Evolutionary conservation across 73 alveolate species (phyloP).

Genomic region (Stentor coeruleus): DNA sequence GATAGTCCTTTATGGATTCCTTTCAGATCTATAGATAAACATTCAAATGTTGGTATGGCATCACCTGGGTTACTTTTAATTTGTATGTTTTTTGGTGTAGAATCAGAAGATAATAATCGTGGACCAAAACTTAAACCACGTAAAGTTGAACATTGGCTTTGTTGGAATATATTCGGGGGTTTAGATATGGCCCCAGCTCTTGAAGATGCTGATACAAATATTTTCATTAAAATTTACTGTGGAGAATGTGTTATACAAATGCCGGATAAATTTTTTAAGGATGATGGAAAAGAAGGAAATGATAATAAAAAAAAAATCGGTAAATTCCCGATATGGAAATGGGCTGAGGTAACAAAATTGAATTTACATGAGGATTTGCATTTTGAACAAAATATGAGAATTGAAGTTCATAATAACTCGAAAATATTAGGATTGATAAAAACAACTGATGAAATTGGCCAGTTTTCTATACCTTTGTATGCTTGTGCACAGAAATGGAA

Average conservation of each 20-base stretch:
- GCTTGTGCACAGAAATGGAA: neutral
- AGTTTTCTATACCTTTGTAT: constrained; percentile 31
- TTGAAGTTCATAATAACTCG: constrained; percentile 12
- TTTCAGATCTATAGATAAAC: neutral
- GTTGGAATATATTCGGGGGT: constrained; percentile 40
- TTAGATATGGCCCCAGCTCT: constrained; percentile 54
- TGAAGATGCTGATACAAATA: constrained; percentile 35
- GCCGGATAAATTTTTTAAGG: neutral
- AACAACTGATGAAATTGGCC: constrained; percentile 16
- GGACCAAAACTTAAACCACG: constrained; percentile 42
- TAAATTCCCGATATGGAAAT: constrained; percentile 14
- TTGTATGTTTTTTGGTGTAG: neutral
- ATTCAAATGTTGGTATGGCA: constrained; percentile 3
- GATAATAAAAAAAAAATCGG: neutral
- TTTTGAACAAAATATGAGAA: constrained; percentile 15
- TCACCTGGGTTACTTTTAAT: constrained; percentile 9
- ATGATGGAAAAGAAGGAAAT: neutral
- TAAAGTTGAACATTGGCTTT: constrained; percentile 36
- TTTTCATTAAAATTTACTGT: constrained; percentile 38
- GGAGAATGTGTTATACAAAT: constrained; percentile 30
- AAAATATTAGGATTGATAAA: neutral
- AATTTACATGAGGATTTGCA: constrained; percentile 15
- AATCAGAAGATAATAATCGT: constrained; percentile 28
- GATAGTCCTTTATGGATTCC: constrained; percentile 19
- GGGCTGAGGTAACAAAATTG: neutral